phyloP scores from a whole-genome alignment of 2,329 filamentous ascomycete genomes.

The Aureobasidium sp. region DNA sequence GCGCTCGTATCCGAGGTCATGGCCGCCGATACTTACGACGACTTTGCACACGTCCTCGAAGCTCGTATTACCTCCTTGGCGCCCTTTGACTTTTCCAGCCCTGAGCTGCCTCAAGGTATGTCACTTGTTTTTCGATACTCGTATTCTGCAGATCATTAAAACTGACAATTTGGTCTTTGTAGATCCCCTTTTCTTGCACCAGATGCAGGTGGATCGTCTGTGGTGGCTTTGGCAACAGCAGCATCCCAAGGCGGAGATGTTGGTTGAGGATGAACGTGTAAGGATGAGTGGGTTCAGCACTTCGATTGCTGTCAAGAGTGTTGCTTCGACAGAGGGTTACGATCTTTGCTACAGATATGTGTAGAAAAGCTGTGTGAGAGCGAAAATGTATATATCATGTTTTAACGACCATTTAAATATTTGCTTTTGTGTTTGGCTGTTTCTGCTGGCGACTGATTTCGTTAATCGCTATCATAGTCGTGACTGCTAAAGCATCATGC shows the following conservation, averaged over 20 bases:
- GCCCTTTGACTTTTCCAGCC: slow-evolving; percentile 18
- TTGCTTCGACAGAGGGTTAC: slow-evolving; percentile 20
- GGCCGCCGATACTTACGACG: slow-evolving; percentile 21
- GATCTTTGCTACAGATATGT: slow-evolving; percentile 23
- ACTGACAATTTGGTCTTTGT: not conserved
- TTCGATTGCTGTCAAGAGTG: slow-evolving; percentile 19
- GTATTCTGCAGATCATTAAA: too few species aligned
- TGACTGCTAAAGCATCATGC: not conserved
- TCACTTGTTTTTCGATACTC: not conserved
- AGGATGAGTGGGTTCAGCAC: slow-evolving; percentile 19
- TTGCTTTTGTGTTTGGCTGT: not conserved
- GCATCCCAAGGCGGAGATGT: slow-evolving; percentile 19
- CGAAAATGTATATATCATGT: not conserved
- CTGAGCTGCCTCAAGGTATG: slow-evolving; percentile 21
- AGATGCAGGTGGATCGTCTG: slow-evolving; percentile 17
- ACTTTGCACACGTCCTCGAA: slow-evolving; percentile 21
- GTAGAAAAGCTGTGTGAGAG: not conserved
- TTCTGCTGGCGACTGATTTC: not conserved
- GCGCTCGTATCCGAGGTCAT: not conserved
- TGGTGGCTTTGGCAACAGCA: slow-evolving; percentile 21
- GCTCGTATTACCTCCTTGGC: slow-evolving; percentile 20
- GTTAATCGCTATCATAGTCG: too few species aligned
- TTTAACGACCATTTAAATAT: not conserved
- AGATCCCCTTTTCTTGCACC: slow-evolving; percentile 19
- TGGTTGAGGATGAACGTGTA: slow-evolving; percentile 20